Evolutionary conservation across 306 rosid species (phyloP), one percentile per base, ranked within the genome.

Genomic region (Benincasa hispida): DNA sequence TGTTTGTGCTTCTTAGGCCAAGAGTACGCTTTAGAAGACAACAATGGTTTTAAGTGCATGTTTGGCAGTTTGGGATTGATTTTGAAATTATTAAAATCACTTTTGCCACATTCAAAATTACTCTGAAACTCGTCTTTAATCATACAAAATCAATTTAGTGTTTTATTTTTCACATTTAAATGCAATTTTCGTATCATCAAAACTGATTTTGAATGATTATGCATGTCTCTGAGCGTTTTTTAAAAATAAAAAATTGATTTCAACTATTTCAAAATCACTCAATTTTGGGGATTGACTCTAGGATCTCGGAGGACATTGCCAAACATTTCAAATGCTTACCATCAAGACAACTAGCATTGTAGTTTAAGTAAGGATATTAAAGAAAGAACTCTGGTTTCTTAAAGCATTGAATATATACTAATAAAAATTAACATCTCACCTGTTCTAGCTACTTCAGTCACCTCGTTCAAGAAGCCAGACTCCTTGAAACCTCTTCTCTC

Each of bases 401-500:
- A 24, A 22, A 68, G 28, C 6, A 25, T 15, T 9, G 39, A 70
- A 70, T 13, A 18, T 7, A 25, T 2, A 13, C 41, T 34, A 19
- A 6, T 19, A 25, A 10, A 42, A 66, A 25, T 56, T 54, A 48
- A 57, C 65, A 61, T 70, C 45, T 18, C 86, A 95, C 99, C 98
- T 82, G 96, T 87, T 80, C 87, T 88, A 77, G 91, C 96, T 78
- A 95, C 98, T 87, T 92, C 98, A 3, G 91, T 82, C 70, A 95
- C 97, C 79, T 80, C 99, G 81, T 95, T 95, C 84, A 95, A 85
- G 88, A 92, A 92, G 62, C 97, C 98, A 0, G 89, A 69, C 86
- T 95, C 99, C 84, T 95, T 92, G 81, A 59, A 95, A 77, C 98
- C 99, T 89, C 98, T 88, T 85, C 96, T 86, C 77, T 95, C 97